Evolutionary conservation across 768 basidiomycete species (phyloP), one percentile per base, ranked within the genome.

Genomic region (Termitomyces sp.): DNA sequence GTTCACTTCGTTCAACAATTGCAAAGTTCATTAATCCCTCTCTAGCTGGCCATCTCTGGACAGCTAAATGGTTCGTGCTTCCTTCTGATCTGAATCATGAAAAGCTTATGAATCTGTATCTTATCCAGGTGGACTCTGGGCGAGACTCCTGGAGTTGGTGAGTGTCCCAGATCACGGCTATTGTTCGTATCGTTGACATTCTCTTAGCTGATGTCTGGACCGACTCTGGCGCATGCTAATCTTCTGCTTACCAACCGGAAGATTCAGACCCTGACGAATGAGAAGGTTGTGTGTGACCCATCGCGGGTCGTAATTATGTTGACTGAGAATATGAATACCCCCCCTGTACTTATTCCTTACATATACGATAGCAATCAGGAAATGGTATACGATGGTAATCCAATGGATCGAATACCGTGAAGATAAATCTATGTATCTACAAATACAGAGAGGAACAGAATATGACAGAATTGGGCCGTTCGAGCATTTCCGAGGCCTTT

Each of bases 381-480:
- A 34, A 22, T 13, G 12, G 12, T 50, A 7, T 22, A 15, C 8
- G 9, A 37, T 37, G 5, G 7, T 26, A 18, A n/a, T 26, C 10
- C 10, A 28, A 51, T 39, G 36, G 26, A 26, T 39, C 26, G 12
- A 51, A 36, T 51, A 37, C 16, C 20, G 29, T 6, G 22, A 50
- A 28, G 12, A 20, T 28, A 8, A 26, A 20, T 41, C 13, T 20
- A n/a, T n/a, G n/a, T n/a, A 20, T 41, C 51, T 74, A 92, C 34
- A 94, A 77, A 72, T 93, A 93, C 73, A 94, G 66, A 3, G 89
- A 92, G 26, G 90, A 90, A 64, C 90, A 90, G 74, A 94, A 94
- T 42, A 94, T 93, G 60, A 98, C 94, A 0, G 92, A 94, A 69
- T 94, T 95, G 0, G 90, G 94, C 44, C 94, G 81, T 71, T 94